These are phyloP conservation scores for Euptelea pleiosperma DNA, from an alignment of 164 flowering plant genomes.

Conservation along the genomic window DNA sequence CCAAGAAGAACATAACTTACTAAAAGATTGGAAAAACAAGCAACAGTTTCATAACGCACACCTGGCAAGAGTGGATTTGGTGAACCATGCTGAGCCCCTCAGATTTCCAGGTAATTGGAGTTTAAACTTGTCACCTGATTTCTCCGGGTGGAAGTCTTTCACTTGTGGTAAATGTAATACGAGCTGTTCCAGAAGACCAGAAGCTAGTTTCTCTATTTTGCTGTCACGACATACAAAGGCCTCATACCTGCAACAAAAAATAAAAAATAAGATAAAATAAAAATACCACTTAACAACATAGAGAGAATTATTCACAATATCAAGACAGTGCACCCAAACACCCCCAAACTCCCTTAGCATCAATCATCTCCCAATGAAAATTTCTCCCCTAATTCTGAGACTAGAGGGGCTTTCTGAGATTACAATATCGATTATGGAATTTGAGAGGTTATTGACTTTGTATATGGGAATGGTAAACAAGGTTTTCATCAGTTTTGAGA, in stretches of 20 bases:
- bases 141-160: slow-evolving; percentile 31
- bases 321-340: not conserved
- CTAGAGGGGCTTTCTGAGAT: not conserved
- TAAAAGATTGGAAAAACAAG: slow-evolving; percentile 1
- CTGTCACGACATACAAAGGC: slow-evolving; percentile 39
- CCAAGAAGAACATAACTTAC: not conserved
- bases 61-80: slow-evolving; percentile 72
- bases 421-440: not conserved
- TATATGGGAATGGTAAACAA: not conserved
- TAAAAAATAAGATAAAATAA: not conserved
- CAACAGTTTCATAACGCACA: slow-evolving; percentile 14
- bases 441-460: not conserved
- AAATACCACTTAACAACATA: not conserved
- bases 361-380: not conserved
- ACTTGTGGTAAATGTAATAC: slow-evolving; percentile 43
- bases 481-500: not conserved
- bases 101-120: slow-evolving; percentile 43
- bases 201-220: slow-evolving; percentile 45
- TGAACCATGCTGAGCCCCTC: slow-evolving; percentile 58
- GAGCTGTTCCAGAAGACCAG: slow-evolving; percentile 57
- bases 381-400: not conserved
- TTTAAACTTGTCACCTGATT: slow-evolving; percentile 40
- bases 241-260: slow-evolving; percentile 52
- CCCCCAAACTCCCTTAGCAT: not conserved
- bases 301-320: not conserved